Evolutionary conservation across 306 rosid species (phyloP).

Genomic region (Acacia crassicarpa): DNA sequence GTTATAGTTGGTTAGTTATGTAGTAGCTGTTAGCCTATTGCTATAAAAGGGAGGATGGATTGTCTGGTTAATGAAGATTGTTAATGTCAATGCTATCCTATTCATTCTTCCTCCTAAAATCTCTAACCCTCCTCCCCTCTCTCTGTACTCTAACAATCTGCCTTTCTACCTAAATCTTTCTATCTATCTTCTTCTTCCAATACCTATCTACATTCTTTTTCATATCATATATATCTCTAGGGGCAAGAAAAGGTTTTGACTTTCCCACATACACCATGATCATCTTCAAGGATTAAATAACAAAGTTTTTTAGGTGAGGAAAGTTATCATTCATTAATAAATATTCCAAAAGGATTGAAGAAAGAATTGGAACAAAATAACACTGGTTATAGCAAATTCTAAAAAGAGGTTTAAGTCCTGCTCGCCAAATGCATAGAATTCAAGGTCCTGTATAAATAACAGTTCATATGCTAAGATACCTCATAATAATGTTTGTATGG

Average conservation of each 20-base stretch:
- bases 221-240: background rate
- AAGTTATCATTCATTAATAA: background rate
- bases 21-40: background rate
- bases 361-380: background rate
- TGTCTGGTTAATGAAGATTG: background rate
- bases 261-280: background rate
- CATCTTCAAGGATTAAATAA: constrained; percentile 1
- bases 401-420: constrained; percentile 1
- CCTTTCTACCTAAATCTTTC: background rate
- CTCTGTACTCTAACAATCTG: background rate
- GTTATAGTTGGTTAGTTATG: background rate
- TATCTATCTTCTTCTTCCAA: background rate
- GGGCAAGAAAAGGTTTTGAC: constrained; percentile 11
- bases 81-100: background rate
- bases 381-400: constrained; percentile 10
- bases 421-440: constrained; percentile 15
- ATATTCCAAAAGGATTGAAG: background rate
- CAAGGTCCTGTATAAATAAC: constrained; percentile 15
- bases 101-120: background rate
- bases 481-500: constrained; percentile 76
- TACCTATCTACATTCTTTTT: background rate
- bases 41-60: background rate
- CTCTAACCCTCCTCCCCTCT: background rate
- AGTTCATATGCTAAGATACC: constrained; percentile 47
- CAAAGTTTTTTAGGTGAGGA: background rate